phyloP scores from a whole-genome alignment of 2,329 filamentous ascomycete species.

The Didymella arachidicola region DNA sequence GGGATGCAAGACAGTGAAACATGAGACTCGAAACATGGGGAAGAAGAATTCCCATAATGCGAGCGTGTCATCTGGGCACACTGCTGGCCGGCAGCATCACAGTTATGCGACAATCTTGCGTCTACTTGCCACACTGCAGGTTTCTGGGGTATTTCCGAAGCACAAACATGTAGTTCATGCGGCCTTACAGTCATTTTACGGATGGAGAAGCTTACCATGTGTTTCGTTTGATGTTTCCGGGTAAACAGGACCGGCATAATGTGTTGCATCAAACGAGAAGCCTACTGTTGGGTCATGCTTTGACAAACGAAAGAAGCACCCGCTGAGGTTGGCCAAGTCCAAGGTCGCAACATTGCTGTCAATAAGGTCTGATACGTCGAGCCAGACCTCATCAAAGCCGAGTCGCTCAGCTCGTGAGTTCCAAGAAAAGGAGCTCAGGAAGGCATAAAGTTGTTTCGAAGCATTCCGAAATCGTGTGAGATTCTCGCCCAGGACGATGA shows the following conservation, averaged over 20 bases:
- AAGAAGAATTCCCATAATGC: background rate
- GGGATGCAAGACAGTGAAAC: conserved; percentile 3
- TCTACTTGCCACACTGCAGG: conserved; percentile 5
- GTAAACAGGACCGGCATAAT: conserved; percentile 70
- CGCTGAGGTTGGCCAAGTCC: conserved; percentile 67
- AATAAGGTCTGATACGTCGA: conserved; percentile 87
- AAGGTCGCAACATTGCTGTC: conserved; percentile 79
- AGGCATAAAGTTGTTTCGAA: conserved; percentile 80
- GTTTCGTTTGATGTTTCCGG: conserved; percentile 47
- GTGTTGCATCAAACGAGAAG: conserved; percentile 78
- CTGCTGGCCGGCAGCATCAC: background rate
- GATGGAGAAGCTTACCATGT: conserved; percentile 32
- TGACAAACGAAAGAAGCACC: conserved; percentile 83
- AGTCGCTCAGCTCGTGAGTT: conserved; percentile 78
- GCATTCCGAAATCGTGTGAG: conserved; percentile 78
- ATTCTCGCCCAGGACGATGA: conserved; percentile 84
- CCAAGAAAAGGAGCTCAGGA: conserved; percentile 79
- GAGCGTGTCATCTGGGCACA: conserved; percentile 1
- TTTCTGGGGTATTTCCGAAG: conserved; percentile 13
- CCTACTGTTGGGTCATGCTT: conserved; percentile 77
- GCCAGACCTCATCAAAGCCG: conserved; percentile 88
- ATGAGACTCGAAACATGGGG: conserved; percentile 17
- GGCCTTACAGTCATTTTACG: conserved; percentile 2
- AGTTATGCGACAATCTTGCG: conserved; percentile 5
- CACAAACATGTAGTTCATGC: conserved; percentile 10